Evolutionary conservation across 768 basidiomycete species (phyloP), one percentile per base, ranked within the genome.

Genomic region (Tephrocybe sp.): DNA sequence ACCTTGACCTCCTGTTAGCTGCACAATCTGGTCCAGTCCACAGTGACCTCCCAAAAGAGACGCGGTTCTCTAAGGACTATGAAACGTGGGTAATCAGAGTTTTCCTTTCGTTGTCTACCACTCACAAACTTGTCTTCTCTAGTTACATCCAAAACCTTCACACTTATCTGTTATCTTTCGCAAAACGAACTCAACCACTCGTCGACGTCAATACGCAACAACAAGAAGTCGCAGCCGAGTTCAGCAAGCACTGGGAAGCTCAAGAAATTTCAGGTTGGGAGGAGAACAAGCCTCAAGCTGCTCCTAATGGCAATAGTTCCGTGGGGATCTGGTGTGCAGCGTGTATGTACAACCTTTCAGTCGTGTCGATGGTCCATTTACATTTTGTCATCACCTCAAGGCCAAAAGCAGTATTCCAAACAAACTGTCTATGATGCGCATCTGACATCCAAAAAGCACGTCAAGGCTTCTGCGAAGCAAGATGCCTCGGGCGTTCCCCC

Each of bases 391-490:
- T 44, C 31, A 15, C 13, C 36, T 1, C 16, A 48, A 98, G 95
- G 95, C 65, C 93, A 98, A 69, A 97, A 95, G 64, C 74, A 81
- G 49, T 98, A 98, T 68, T 82, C 95, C 11, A 99, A 98, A 67
- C 92, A 98, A 67, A 98, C 97, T 0, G 97, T 99, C 8, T 99
- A 94, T 65, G 91, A 97, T 54, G 94, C 94, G 2, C 97, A 98
- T 64, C 68, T 98, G 44, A 92, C 85, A 2, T 96, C 94, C 18
- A 98, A 95, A 74, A 98, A 93, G 65, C 97, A 99, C 61, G 71
- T 91, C 61, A 99, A 98, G 71, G 90, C 92, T 7, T 77, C 82
- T n/a, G 80, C 85, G 7, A 91, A 84, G 56, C 84, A 87, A 61
- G 85, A 80, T 38, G 64, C 61, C 57, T 74, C 70, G 55, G 72